phyloP scores from a whole-genome alignment of 495 filamentous ascomycete species.

The Xylaria flabelliformis region DNA sequence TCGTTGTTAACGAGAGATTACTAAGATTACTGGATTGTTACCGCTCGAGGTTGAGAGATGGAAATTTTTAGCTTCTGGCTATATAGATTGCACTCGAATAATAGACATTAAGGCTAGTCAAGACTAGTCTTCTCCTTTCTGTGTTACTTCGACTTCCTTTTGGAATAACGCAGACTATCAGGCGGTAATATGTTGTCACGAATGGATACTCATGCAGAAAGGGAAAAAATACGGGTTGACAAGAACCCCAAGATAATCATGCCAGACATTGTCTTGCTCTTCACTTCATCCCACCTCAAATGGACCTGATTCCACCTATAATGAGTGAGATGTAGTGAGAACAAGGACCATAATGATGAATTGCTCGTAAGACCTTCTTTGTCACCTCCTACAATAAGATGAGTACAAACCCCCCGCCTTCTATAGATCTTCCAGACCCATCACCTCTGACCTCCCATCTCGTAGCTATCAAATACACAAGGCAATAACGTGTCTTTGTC shows the following conservation, averaged over 20 bases:
- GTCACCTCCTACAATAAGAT: slow-evolving; percentile 22
- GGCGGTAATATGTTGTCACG: neutral
- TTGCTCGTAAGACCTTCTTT: slow-evolving; percentile 22
- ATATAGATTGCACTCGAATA: neutral
- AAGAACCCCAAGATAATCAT: neutral
- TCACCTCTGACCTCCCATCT: slow-evolving; percentile 5
- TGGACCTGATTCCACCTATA: neutral
- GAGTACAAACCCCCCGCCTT: neutral
- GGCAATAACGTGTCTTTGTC: slow-evolving; percentile 10
- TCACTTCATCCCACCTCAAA: slow-evolving; percentile 2
- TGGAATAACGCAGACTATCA: neutral
- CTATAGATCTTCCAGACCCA: slow-evolving; percentile 14
- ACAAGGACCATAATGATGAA: slow-evolving; percentile 12
- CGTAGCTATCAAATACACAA: slow-evolving; percentile 4
- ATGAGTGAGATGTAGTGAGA: slow-evolving; percentile 13
- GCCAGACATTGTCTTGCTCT: slow-evolving; percentile 18
- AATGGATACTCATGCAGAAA: neutral
- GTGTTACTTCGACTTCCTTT: neutral
- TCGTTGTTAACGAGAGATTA: no score
- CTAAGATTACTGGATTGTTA: no score
- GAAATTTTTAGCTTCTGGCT: neutral
- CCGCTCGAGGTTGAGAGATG: neutral
- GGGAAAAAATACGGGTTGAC: neutral
- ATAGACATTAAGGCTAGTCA: neutral
- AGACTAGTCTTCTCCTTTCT: neutral